Conservation (phyloP, 805 yeast species). For the Starmerella sp. region DNA sequence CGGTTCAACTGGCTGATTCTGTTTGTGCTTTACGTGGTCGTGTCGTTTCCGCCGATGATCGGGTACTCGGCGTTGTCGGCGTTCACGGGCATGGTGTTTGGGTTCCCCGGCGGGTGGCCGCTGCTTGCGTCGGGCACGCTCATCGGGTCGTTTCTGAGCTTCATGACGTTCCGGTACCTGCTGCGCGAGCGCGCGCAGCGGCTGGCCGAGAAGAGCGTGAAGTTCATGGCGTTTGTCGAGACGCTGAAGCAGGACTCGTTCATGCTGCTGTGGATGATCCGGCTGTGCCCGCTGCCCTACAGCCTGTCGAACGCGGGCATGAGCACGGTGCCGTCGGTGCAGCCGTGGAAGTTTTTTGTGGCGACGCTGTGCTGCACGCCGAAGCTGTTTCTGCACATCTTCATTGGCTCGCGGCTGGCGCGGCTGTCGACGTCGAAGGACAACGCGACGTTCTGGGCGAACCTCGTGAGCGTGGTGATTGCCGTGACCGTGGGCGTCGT, state of each 20-base stretch:
- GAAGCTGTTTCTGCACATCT: slow-evolving; percentile 61
- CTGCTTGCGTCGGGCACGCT: slow-evolving; percentile 58
- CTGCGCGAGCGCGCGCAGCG: slow-evolving; percentile 46
- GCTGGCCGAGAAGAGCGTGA: slow-evolving; percentile 51
- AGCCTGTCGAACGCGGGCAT: slow-evolving; percentile 86
- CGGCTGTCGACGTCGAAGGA: slow-evolving; percentile 49
- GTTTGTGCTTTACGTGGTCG: slow-evolving; percentile 44
- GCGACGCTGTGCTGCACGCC: slow-evolving; percentile 76
- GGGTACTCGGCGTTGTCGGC: slow-evolving; percentile 67
- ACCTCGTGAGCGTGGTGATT: slow-evolving; percentile 47
- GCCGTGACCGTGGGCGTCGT: slow-evolving; percentile 44
- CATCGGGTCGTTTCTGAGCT: slow-evolving; percentile 65
- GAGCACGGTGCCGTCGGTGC: slow-evolving; percentile 72
- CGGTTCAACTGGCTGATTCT: slow-evolving; percentile 33
- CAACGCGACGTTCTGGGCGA: slow-evolving; percentile 43
- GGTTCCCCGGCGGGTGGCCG: slow-evolving; percentile 71
- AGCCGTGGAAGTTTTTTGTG: slow-evolving; percentile 47
- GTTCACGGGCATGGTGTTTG: slow-evolving; percentile 70
- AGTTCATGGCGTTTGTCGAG: slow-evolving; percentile 61
- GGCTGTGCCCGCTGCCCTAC: slow-evolving; percentile 88
- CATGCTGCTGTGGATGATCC: slow-evolving; percentile 53
- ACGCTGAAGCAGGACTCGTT: slow-evolving; percentile 64
- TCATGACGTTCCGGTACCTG: slow-evolving; percentile 50
- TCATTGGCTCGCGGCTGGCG: slow-evolving; percentile 65
- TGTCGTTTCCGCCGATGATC: slow-evolving; percentile 81